Percentiles rank a stretch among this genome's conserved stretches.
Evolutionary conservation across 495 filamentous ascomycete genomes (phyloP).

Genomic region (Neurospora sp.): DNA sequence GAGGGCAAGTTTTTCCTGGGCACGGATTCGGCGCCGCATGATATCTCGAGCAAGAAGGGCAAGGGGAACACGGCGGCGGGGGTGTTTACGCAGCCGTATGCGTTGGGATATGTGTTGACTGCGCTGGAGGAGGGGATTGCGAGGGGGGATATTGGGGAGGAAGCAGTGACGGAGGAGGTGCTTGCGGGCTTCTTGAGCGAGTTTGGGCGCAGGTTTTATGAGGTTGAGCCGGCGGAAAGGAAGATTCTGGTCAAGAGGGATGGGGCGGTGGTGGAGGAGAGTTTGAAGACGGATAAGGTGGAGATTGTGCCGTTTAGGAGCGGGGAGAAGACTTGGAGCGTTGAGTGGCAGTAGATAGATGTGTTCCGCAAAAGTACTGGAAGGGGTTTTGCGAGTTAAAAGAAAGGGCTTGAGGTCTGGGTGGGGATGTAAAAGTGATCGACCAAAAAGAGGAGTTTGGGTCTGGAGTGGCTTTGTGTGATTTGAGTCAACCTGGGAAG

Average conservation of each 20-base stretch:
- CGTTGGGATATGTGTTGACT: conserved; percentile 57
- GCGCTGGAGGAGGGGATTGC: conserved; percentile 62
- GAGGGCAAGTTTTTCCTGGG: conserved; percentile 74
- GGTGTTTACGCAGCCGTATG: conserved; percentile 84
- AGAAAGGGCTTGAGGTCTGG: background rate
- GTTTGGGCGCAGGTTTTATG: conserved; percentile 69
- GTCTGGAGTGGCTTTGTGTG: background rate
- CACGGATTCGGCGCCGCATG: conserved; percentile 45
- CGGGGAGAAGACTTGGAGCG: conserved; percentile 55
- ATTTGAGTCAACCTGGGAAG: background rate
- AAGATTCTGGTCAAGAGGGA: conserved; percentile 15
- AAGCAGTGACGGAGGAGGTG: conserved; percentile 57
- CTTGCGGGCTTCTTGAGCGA: conserved; percentile 66
- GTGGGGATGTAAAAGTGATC: background rate
- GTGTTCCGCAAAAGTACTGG: background rate
- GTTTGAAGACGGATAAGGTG: conserved; percentile 29
- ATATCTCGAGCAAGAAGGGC: conserved; percentile 58
- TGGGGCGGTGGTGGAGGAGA: conserved; percentile 17
- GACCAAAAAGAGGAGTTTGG: background rate
- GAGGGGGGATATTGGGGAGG: conserved; percentile 49
- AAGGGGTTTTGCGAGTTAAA: background rate
- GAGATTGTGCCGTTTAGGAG: conserved; percentile 64
- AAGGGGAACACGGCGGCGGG: conserved; percentile 64
- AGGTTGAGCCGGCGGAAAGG: conserved; percentile 2
- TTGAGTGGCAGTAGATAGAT: conserved; percentile 29